Evolutionary conservation across 306 rosid species (phyloP).

Genomic region (Comarum palustre): DNA sequence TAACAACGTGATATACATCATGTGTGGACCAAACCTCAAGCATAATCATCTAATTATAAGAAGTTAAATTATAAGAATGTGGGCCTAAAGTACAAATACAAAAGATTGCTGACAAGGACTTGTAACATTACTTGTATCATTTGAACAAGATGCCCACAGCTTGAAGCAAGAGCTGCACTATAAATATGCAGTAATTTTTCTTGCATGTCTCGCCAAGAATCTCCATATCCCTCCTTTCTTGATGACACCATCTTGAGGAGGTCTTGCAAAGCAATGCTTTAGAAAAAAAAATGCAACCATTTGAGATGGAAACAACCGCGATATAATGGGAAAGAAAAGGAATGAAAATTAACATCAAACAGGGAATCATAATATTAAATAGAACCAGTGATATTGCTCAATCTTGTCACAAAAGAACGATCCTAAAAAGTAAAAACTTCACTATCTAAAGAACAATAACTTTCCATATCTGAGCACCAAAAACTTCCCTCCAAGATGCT

Average conservation of each 20-base stretch:
- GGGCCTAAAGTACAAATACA: background rate
- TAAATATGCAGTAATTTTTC: conserved; percentile 58
- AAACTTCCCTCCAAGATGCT: background rate
- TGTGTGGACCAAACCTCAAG: background rate
- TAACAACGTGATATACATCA: background rate
- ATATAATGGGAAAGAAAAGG: background rate
- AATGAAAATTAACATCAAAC: background rate
- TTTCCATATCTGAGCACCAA: background rate
- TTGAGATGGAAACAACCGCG: conserved; percentile 20
- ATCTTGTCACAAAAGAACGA: background rate
- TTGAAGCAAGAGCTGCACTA: conserved; percentile 71
- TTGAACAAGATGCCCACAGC: conserved; percentile 61
- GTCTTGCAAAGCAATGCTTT: conserved; percentile 82
- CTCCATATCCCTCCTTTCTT: conserved; percentile 54
- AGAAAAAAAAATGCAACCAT: conserved; percentile 32
- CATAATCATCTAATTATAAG: background rate
- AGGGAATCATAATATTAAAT: background rate
- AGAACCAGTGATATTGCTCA: background rate
- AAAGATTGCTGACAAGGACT: background rate
- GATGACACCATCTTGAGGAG: conserved; percentile 64
- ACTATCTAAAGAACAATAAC: background rate
- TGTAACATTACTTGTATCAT: conserved; percentile 59
- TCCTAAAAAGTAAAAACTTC: background rate
- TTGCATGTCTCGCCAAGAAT: conserved; percentile 58
- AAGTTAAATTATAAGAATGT: background rate